A percentile compares a stretch with the other conserved stretches of the same genome.
These are phyloP conservation scores for Alloteropsis semialata DNA, from an alignment of 176 grass and related monocot genomes.

Conservation along the genomic window DNA sequence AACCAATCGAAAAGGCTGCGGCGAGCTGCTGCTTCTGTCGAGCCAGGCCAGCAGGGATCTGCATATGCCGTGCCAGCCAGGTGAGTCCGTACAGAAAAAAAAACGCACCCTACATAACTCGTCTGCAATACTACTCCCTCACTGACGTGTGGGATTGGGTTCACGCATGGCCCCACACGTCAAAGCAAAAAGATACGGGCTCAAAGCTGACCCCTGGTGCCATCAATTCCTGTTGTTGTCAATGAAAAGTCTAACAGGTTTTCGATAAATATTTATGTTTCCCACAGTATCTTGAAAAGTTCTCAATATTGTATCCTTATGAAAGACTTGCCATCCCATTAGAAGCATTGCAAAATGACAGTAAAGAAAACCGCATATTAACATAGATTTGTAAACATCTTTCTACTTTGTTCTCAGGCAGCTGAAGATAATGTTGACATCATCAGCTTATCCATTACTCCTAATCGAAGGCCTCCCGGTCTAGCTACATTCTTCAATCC, in stretches of 20 bases:
- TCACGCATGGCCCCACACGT: no score
- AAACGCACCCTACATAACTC: no score
- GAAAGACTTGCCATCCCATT: background rate
- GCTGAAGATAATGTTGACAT: constrained; percentile 96
- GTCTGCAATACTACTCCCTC: no score
- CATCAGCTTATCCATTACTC: constrained; percentile 96
- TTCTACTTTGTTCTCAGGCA: constrained; percentile 53
- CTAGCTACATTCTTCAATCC: constrained; percentile 97
- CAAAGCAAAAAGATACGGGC: no score
- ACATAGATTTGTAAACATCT: constrained; percentile 18
- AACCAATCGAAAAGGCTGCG: no score
- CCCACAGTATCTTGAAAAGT: background rate
- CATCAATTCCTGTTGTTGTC: no score
- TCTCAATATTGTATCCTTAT: background rate
- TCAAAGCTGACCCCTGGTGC: no score
- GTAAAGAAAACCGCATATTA: background rate
- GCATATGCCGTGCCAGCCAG: no score
- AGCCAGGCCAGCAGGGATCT: no score
- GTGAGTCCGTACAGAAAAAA: no score
- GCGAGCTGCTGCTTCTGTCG: no score
- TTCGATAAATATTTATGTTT: background rate
- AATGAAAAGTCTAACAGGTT: background rate
- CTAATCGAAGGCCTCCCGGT: constrained; percentile 86
- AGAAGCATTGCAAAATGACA: background rate
- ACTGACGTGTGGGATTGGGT: no score